Evolutionary conservation across 2,329 filamentous ascomycete genomes (phyloP).

Genomic region (Knufia fluminis): DNA sequence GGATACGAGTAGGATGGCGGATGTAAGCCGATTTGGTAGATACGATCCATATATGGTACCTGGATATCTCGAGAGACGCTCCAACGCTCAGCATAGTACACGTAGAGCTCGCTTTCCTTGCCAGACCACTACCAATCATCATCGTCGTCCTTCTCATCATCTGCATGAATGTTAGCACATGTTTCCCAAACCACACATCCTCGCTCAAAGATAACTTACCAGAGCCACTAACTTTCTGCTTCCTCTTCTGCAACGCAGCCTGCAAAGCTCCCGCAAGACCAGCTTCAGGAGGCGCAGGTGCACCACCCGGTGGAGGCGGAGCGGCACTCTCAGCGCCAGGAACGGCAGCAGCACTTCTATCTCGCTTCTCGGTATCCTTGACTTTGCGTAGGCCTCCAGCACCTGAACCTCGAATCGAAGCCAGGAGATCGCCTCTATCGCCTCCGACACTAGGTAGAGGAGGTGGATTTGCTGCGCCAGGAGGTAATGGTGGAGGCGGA

Average conservation of each 20-base stretch:
- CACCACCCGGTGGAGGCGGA: constrained; percentile 47
- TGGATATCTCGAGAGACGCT: not conserved
- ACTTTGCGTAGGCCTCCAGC: constrained; percentile 41
- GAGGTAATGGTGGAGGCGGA: constrained; percentile 42
- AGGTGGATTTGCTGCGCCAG: constrained; percentile 30
- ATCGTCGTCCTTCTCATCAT: constrained; percentile 39
- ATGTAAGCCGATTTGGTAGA: too few species aligned
- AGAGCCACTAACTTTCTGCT: constrained; percentile 88
- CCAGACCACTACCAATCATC: constrained; percentile 38
- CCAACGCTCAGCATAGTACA: not conserved
- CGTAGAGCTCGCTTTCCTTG: too few species aligned
- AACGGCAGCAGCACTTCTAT: constrained; percentile 37
- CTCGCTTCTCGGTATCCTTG: constrained; percentile 36
- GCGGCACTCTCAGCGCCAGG: constrained; percentile 46
- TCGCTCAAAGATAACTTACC: too few species aligned
- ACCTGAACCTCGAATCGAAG: constrained; percentile 46
- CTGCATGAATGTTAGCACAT: constrained; percentile 27
- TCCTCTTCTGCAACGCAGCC: constrained; percentile 68
- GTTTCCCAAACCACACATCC: not conserved
- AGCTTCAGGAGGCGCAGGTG: constrained; percentile 25
- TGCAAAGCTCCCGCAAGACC: constrained; percentile 73
- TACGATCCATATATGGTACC: too few species aligned
- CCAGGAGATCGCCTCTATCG: constrained; percentile 36
- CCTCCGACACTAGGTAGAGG: constrained; percentile 34
- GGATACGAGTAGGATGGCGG: too few species aligned